Conservation (phyloP, 345 rosid genomes). For the Melastoma malabathricum region DNA sequence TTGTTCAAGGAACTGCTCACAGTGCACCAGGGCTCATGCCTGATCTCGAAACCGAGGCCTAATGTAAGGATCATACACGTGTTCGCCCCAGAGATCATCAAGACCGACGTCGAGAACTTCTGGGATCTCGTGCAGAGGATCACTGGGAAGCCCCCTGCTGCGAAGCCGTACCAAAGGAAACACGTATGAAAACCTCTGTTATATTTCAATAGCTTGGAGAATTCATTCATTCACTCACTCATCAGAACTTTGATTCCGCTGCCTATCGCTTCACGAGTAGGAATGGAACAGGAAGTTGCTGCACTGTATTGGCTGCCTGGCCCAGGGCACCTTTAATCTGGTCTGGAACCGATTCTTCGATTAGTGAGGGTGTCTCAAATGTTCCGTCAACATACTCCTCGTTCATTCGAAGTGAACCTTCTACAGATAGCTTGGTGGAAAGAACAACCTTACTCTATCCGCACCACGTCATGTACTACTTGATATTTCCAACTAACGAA, state of each 20-base stretch:
- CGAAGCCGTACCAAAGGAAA: slow-evolving; percentile 9
- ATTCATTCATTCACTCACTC: slow-evolving; percentile 32
- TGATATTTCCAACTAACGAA: too few relatives aligned
- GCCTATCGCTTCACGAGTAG: slow-evolving; percentile 50
- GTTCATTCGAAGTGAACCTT: slow-evolving; percentile 89
- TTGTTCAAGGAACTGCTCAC: slow-evolving; percentile 11
- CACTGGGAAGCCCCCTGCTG: slow-evolving; percentile 60
- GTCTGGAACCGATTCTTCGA: slow-evolving; percentile 75
- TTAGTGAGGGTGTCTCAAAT: slow-evolving; percentile 59
- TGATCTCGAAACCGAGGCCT: slow-evolving; percentile 56
- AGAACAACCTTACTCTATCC: slow-evolving; percentile 69
- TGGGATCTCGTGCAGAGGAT: slow-evolving; percentile 82
- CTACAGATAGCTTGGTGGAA: slow-evolving; percentile 55
- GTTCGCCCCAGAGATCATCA: slow-evolving; percentile 90
- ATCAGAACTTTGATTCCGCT: slow-evolving; percentile 71
- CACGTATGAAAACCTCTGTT: too few relatives aligned
- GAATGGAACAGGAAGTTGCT: slow-evolving; percentile 70
- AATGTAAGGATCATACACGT: slow-evolving; percentile 76
- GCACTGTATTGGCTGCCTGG: slow-evolving; percentile 55
- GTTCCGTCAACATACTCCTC: slow-evolving; percentile 80
- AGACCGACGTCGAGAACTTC: slow-evolving; percentile 79
- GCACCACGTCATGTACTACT: slow-evolving; percentile 15
- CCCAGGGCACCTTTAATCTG: slow-evolving; percentile 62
- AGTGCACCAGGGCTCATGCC: slow-evolving; percentile 34
- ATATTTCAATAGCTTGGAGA: background rate